phyloP scores from a whole-genome alignment of 2,329 filamentous ascomycete genomes.

The Exophiala dermatitidis region DNA sequence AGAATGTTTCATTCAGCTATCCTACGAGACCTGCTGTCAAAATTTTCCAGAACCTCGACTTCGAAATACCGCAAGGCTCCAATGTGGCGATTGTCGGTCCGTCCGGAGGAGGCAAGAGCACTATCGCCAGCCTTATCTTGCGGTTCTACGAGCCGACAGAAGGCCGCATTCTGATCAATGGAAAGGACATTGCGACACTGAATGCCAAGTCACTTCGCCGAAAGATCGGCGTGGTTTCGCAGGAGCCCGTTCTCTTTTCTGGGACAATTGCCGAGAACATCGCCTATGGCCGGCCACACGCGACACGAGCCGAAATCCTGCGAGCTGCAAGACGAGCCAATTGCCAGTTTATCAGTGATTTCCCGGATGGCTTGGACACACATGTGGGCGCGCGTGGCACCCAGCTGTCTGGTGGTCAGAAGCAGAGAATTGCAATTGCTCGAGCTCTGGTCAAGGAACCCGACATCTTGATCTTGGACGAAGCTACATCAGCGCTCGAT shows the following conservation, averaged over 20 bases:
- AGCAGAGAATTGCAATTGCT: constrained; percentile 95
- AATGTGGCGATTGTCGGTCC: constrained; percentile 97
- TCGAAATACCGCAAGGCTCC: constrained; percentile 84
- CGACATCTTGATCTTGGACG: constrained; percentile 92
- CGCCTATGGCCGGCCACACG: constrained; percentile 75
- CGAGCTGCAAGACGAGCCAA: constrained; percentile 85
- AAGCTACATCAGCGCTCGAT: constrained; percentile 91
- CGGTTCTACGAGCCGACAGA: constrained; percentile 81
- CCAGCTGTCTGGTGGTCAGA: constrained; percentile 91
- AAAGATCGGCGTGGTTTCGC: constrained; percentile 88
- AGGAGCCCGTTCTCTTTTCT: constrained; percentile 91
- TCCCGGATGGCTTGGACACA: constrained; percentile 91
- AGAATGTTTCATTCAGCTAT: constrained; percentile 80
- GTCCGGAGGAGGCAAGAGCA: constrained; percentile 92
- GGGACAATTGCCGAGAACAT: constrained; percentile 75
- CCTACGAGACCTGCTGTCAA: constrained; percentile 84
- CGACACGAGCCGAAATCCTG: constrained; percentile 72
- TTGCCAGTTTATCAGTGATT: constrained; percentile 92
- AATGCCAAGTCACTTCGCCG: constrained; percentile 89
- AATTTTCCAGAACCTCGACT: constrained; percentile 84
- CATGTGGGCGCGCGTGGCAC: constrained; percentile 86
- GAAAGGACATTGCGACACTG: constrained; percentile 72
- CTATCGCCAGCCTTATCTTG: constrained; percentile 81
- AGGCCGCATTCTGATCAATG: constrained; percentile 75
- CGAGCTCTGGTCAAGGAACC: constrained; percentile 90